Conservation (phyloP, 495 filamentous ascomycete species). For the Acidomyces sp. region DNA sequence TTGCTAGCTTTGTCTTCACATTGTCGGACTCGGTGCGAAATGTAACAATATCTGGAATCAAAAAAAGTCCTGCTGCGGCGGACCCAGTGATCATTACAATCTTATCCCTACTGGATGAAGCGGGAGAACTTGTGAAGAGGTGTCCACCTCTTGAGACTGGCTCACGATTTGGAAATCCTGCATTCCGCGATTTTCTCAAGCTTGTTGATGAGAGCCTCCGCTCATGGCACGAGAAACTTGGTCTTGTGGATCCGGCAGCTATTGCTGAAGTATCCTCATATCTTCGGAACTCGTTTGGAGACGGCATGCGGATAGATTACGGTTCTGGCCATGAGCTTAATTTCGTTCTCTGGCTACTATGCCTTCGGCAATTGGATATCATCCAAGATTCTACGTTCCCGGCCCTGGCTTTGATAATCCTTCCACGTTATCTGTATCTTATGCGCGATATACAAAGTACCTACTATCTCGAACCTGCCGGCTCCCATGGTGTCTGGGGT, state of each 20-base stretch:
- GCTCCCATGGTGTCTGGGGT: conserved; percentile 52
- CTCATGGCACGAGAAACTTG: conserved; percentile 40
- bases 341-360: conserved; percentile 87
- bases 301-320: conserved; percentile 83
- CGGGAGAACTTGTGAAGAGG: conserved; percentile 46
- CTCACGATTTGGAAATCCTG: conserved; percentile 87
- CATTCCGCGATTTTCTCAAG: conserved; percentile 75
- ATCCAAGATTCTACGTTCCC: conserved; percentile 53
- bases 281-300: conserved; percentile 70
- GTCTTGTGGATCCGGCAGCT: conserved; percentile 35
- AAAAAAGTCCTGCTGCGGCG: conserved; percentile 32
- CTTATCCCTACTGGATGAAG: conserved; percentile 53
- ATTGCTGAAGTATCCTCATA: conserved; percentile 65
- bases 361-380: conserved; percentile 66
- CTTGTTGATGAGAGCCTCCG: conserved; percentile 42
- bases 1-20: conserved; percentile 72
- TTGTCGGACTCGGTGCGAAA: conserved; percentile 74
- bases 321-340: conserved; percentile 95
- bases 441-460: conserved; percentile 72
- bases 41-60: conserved; percentile 53
- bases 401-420: conserved; percentile 59
- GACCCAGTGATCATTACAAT: conserved; percentile 49
- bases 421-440: conserved; percentile 65
- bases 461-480: conserved; percentile 92
- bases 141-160: conserved; percentile 75